A percentile compares a stretch with the other conserved stretches of the same genome.
Evolutionary conservation across 2,329 filamentous ascomycete genomes (phyloP).

Genomic region (Curvularia lunata): DNA sequence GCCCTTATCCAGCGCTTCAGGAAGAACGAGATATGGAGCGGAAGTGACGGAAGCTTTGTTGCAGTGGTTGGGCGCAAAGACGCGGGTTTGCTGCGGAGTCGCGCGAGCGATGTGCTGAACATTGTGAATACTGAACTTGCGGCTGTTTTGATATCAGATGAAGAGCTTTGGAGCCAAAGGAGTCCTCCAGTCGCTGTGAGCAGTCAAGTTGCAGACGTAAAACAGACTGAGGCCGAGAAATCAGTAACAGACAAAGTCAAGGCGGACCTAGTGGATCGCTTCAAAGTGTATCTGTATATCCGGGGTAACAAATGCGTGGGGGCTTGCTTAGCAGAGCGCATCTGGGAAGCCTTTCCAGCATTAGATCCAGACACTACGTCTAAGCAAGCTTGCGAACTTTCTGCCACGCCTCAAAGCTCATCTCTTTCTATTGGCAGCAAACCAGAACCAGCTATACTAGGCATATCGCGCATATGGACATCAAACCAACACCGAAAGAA

Average conservation of each 20-base stretch:
- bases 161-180: conserved; percentile 62
- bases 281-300: conserved; percentile 68
- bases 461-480: conserved; percentile 71
- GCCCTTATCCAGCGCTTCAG: conserved; percentile 61
- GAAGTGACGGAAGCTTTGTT: conserved; percentile 57
- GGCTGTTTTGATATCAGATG: conserved; percentile 64
- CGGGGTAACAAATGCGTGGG: conserved; percentile 67
- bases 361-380: conserved; percentile 38
- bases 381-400: conserved; percentile 24
- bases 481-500: conserved; percentile 62
- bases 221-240: conserved; percentile 38
- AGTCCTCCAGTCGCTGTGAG: conserved; percentile 18
- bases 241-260: conserved; percentile 29
- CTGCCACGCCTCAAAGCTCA: conserved; percentile 32
- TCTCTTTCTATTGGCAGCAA: conserved; percentile 54
- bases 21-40: conserved; percentile 59
- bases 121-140: conserved; percentile 68
- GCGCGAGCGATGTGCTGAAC: conserved; percentile 61
- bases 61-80: conserved; percentile 65
- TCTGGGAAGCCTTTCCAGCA: conserved; percentile 62
- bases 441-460: conserved; percentile 59
- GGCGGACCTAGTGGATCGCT: conserved; percentile 54
- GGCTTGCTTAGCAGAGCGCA: conserved; percentile 66
- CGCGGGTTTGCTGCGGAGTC: conserved; percentile 59
- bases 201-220: conserved; percentile 1